A percentile compares a stretch with the other conserved stretches of the same genome.
phyloP scores from a whole-genome alignment of 202 grass and related monocot species.

The Setaria italica region DNA sequence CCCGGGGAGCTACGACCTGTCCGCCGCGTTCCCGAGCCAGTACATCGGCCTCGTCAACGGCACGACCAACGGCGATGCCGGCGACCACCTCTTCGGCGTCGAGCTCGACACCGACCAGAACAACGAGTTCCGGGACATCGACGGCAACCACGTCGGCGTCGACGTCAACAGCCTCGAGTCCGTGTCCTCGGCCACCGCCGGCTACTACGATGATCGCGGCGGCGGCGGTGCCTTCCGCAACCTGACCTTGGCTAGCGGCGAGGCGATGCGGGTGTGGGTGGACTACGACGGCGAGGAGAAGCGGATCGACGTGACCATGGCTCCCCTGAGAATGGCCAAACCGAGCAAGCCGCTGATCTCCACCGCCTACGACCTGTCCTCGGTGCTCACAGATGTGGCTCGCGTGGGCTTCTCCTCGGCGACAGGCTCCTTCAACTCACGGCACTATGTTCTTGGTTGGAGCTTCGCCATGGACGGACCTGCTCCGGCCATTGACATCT shows the following conservation, averaged over 20 bases:
- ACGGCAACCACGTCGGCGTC: background rate
- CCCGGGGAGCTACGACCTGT: background rate
- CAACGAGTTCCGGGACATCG: background rate
- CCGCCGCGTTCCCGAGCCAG: constrained; percentile 28
- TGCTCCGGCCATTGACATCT: background rate
- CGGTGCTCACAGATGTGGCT: background rate
- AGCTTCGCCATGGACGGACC: constrained; percentile 35
- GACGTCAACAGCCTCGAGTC: background rate
- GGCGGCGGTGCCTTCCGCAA: background rate
- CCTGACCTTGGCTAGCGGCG: constrained; percentile 1
- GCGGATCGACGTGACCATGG: constrained; percentile 31
- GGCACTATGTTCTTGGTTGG: constrained; percentile 44
- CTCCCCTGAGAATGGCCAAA: background rate
- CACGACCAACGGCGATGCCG: background rate
- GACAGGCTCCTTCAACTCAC: background rate
- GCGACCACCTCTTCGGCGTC: constrained; percentile 21
- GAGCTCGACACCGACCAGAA: constrained; percentile 15
- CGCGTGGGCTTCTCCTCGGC: constrained; percentile 34
- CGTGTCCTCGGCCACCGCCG: background rate
- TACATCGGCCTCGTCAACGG: constrained; percentile 18
- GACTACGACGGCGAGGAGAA: constrained; percentile 1
- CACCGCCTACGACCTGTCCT: background rate
- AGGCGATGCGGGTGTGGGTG: constrained; percentile 40
- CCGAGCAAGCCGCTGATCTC: constrained; percentile 32
- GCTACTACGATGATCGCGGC: background rate